phyloP scores from a whole-genome alignment of 176 grass and related monocot species.

The Bonia amplexicaulis region DNA sequence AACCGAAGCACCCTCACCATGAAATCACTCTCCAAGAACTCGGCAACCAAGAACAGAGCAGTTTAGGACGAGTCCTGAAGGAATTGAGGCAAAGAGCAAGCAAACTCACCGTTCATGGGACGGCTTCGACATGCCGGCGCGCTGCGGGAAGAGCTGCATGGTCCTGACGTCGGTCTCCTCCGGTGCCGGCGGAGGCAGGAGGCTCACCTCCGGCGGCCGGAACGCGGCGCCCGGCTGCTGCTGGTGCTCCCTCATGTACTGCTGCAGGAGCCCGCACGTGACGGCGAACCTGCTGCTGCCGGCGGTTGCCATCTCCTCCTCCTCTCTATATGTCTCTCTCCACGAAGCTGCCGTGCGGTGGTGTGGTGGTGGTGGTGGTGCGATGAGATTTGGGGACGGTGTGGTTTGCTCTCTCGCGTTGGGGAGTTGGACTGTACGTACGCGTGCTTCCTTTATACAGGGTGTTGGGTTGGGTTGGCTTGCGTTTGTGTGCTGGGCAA shows the following conservation, averaged over 20 bases:
- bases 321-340: not conserved
- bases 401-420: not conserved
- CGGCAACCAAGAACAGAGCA: not conserved
- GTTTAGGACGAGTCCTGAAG: not conserved
- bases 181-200: not conserved
- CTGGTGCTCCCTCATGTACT: conserved; percentile 38
- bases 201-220: conserved; percentile 20
- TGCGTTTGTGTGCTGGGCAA: not conserved
- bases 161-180: not conserved
- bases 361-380: not conserved
- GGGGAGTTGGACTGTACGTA: not conserved
- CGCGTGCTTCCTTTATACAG: not conserved
- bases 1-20: not conserved
- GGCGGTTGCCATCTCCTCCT: not conserved
- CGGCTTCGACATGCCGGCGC: not conserved
- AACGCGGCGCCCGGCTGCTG: not conserved
- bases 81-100: not conserved
- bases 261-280: conserved; percentile 36
- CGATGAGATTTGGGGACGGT: not conserved
- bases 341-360: not conserved
- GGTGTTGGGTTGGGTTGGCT: not conserved
- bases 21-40: not conserved
- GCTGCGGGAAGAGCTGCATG: conserved; percentile 41
- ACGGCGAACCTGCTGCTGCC: conserved; percentile 24
- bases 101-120: not conserved